These are phyloP conservation scores for Talinum fruticosum DNA, from an alignment of 148 eudicot genomes.

Conservation along the genomic window DNA sequence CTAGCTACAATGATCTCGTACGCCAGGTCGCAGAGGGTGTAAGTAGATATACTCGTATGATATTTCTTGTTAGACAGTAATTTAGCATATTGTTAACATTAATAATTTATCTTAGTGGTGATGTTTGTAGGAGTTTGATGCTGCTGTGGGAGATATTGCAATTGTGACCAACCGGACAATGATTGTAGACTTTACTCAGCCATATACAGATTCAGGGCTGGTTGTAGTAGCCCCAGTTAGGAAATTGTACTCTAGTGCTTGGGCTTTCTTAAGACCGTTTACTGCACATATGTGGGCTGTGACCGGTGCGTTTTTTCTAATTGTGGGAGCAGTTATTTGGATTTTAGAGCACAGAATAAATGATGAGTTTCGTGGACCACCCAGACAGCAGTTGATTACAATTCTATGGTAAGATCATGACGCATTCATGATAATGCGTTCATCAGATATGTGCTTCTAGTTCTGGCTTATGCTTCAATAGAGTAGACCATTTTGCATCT, in stretches of 20 bases:
- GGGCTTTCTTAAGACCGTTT: conserved; percentile 70
- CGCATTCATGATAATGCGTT: neutral
- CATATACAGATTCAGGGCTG: conserved; percentile 65
- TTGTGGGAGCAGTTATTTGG: conserved; percentile 58
- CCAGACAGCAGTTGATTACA: conserved; percentile 42
- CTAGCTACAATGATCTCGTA: conserved; percentile 42
- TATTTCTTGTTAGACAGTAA: neutral
- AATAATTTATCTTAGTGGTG: conserved; percentile 11
- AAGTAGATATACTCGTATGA: conserved; percentile 24
- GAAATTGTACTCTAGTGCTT: conserved; percentile 40
- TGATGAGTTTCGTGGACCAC: conserved; percentile 74
- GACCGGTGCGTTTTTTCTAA: conserved; percentile 40
- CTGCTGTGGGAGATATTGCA: conserved; percentile 71
- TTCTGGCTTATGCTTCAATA: conserved; percentile 7
- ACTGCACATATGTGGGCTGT: conserved; percentile 51
- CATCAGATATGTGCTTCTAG: neutral
- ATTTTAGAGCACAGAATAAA: conserved; percentile 61
- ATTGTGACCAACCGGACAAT: conserved; percentile 57
- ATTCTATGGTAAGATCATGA: conserved; percentile 35
- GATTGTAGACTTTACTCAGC: conserved; percentile 67
- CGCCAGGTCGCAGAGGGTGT: conserved; percentile 34
- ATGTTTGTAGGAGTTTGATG: conserved; percentile 55
- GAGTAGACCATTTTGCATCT: neutral
- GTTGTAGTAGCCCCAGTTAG: conserved; percentile 63
- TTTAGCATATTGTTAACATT: neutral